Evolutionary conservation across 2,329 filamentous ascomycete genomes (phyloP), one percentile per base, ranked within the genome.

Genomic region (Aciculosporium take): DNA sequence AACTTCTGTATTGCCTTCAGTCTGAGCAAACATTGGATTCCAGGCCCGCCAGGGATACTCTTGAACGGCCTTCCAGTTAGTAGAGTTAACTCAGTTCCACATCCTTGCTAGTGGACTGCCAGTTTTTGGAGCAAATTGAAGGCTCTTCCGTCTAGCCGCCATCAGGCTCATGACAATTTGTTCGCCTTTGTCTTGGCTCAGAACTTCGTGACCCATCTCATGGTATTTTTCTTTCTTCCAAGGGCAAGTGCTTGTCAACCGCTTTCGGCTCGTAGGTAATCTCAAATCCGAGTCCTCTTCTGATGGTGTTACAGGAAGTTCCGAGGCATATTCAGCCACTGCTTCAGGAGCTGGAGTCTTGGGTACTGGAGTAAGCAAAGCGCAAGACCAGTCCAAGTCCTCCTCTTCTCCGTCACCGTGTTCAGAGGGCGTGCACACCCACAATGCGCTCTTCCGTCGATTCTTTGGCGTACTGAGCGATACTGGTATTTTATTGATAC

Each of bases 81-180:
- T 28, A 4, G 7, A 10, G 24, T 29, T 10, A 8, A 18, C 35
- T 46, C 50, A 61, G 33, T 55, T 60, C 73, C 72, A 77, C 21
- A 68, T 63, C 52, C 67, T 74, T 21, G 75, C 71, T 50, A 88
- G 62, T 2, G 83, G 84, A 57, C 83, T 88, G 15, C 73, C 79
- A 44, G 85, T 64, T 61, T 82, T 81, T 24, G 83, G 84, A 25
- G 81, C 81, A 64, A 79, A 86, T 54, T 84, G 81, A 58, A 86
- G 57, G 54, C 81, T 89, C 72, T 84, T 86, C 46, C 84, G 70
- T 46, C 82, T 69, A 1, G 81, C 82, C 9, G 79, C 76, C 68
- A 84, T 76, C 46, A 88, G 63, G 37, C 77, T 68, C 59, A 74
- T 68, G 46, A 76, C 62, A 42, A 82, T 66, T 17, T 64, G 65